Evolutionary conservation across 1,284 basidiomycete genomes (phyloP), one percentile per base, ranked within the genome.

Genomic region (Agroathelia rolfsii): DNA sequence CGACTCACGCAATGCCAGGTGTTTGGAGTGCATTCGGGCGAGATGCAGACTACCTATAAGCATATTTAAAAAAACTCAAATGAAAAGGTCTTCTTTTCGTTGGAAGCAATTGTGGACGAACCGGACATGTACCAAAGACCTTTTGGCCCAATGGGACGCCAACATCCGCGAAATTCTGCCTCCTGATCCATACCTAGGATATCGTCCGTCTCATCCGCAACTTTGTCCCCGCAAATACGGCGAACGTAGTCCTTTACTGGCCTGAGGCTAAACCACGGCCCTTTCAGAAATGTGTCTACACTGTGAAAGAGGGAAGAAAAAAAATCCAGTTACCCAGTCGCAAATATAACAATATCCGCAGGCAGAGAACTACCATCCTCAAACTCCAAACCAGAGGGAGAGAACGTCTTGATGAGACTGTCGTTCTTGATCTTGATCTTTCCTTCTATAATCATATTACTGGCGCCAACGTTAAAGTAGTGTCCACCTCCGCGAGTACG

Each of bases 371-470:
- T 70, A 6, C 79, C 79, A 40, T 86, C 66, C 36, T 69, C 67
- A 43, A 86, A 86, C 29, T 61, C 62, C 7, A 85, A 46, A 0
- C 70, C 71, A 5, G 52, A 64, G 41, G 69, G 61, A 0, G 68
- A 76, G 46, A 73, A 76, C 24, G 52, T 48, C 35, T 66, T 58
- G 39, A 79, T 67, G 34, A 64, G 56, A 27, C 61, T 65, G 33
- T 76, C 76, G 44, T 66, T 75, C 54, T 84, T 81, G 30, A 86
- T 55, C 50, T 82, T 82, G 55, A 87, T 83, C 46, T 78, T 74
- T 17, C 74, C 72, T 36, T 82, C 74, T 17, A 72, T 63, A 43
- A 86, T 71, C 37, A 72, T 52, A 47, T 76, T 66, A 37, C 71
- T 73, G 14, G 67, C 73, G 35, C 80, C 83, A 22, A 70, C 69